Conservation (phyloP, 2,329 filamentous ascomycete genomes). For the Exophiala sp. region DNA sequence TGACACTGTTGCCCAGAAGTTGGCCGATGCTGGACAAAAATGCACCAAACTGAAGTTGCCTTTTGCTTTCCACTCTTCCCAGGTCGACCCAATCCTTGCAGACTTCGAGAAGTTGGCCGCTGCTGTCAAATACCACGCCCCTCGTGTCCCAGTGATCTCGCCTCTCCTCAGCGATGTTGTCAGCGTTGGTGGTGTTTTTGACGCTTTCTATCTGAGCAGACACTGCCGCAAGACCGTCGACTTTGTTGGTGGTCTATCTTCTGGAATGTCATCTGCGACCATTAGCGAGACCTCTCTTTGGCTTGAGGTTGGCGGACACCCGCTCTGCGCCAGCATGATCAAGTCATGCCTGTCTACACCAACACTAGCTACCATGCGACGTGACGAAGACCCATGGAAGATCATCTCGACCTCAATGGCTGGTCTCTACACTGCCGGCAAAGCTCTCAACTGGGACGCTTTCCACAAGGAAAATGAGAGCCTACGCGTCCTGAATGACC, state of each 20-base stretch:
- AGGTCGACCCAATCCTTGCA: slow-evolving; percentile 46
- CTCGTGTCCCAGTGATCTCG: slow-evolving; percentile 44
- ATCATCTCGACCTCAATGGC: slow-evolving; percentile 37
- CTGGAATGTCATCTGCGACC: slow-evolving; percentile 33
- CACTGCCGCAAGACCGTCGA: slow-evolving; percentile 46
- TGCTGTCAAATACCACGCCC: slow-evolving; percentile 39
- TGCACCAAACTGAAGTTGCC: slow-evolving; percentile 43
- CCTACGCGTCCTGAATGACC: slow-evolving; percentile 57
- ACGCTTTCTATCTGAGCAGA: slow-evolving; percentile 39
- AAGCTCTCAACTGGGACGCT: slow-evolving; percentile 42
- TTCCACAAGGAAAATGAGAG: slow-evolving; percentile 48
- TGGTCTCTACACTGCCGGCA: slow-evolving; percentile 36
- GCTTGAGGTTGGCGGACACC: slow-evolving; percentile 49
- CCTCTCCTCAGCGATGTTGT: slow-evolving; percentile 44
- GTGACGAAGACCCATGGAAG: slow-evolving; percentile 43
- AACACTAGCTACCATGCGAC: slow-evolving; percentile 39
- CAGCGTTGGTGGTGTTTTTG: slow-evolving; percentile 36
- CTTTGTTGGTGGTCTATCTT: slow-evolving; percentile 43
- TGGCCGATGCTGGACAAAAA: slow-evolving; percentile 37
- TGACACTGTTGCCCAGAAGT: slow-evolving; percentile 35
- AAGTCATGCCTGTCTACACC: slow-evolving; percentile 35
- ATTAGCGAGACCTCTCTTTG: slow-evolving; percentile 38
- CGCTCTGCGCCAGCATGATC: slow-evolving; percentile 46
- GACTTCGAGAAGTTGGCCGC: slow-evolving; percentile 38
- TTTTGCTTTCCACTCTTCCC: slow-evolving; percentile 47